phyloP scores from a whole-genome alignment of 768 basidiomycete species.

The Boletus reticulatus region DNA sequence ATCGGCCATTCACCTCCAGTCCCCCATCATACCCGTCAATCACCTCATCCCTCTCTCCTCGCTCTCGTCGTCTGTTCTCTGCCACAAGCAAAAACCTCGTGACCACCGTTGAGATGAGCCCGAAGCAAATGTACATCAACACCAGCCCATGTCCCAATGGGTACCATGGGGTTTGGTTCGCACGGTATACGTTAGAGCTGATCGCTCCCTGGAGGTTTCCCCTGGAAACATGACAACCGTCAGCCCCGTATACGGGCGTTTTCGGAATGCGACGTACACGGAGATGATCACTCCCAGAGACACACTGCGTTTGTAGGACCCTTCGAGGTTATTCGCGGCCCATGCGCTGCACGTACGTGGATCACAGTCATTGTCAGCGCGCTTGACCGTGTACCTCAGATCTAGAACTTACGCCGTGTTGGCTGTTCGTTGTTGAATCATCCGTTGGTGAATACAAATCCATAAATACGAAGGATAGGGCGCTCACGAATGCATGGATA shows the following conservation, averaged over 20 bases:
- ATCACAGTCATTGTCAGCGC: background rate
- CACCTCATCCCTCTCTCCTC: constrained; percentile 67
- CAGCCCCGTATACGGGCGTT: background rate
- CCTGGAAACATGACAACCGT: constrained; percentile 29
- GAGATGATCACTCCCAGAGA: constrained; percentile 68
- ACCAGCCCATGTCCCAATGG: constrained; percentile 60
- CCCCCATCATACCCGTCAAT: constrained; percentile 41
- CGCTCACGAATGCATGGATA: constrained; percentile 69
- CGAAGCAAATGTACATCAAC: constrained; percentile 68
- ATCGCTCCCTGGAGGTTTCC: constrained; percentile 79
- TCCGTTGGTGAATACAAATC: background rate
- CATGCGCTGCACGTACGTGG: constrained; percentile 36
- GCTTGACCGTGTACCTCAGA: background rate
- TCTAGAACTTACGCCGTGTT: constrained; percentile 49
- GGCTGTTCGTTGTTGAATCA: constrained; percentile 34
- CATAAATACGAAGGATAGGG: background rate
- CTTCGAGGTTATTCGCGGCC: constrained; percentile 72
- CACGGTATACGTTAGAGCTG: constrained; percentile 75
- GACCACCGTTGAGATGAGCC: constrained; percentile 45
- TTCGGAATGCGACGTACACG: constrained; percentile 39
- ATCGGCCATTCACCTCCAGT: constrained; percentile 54
- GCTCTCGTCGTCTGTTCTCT: constrained; percentile 66
- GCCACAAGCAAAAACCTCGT: constrained; percentile 44
- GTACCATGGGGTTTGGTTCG: constrained; percentile 66
- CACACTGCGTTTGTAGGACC: constrained; percentile 73